Conservation (phyloP, 805 yeast species). For the Blastobotrys chiropterorum region DNA sequence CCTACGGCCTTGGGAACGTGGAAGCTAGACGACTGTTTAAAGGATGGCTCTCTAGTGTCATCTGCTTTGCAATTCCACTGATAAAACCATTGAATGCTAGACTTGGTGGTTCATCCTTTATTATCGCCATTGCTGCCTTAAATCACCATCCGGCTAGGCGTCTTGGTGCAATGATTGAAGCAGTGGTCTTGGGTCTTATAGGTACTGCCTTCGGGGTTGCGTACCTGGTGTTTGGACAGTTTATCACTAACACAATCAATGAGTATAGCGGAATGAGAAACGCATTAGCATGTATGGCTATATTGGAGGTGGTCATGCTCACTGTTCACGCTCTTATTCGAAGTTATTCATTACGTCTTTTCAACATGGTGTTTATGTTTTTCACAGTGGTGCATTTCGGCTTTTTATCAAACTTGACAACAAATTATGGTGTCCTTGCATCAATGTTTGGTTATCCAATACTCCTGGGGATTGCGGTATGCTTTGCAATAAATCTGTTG, state of each 20-base stretch:
- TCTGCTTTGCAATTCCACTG: slow-evolving; percentile 38
- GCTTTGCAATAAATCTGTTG: slow-evolving; percentile 38
- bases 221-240: slow-evolving; percentile 38
- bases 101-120: slow-evolving; percentile 39
- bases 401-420: slow-evolving; percentile 34
- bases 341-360: slow-evolving; percentile 41
- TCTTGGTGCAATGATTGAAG: slow-evolving; percentile 42
- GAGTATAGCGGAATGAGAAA: slow-evolving; percentile 27
- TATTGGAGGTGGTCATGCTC: slow-evolving; percentile 42
- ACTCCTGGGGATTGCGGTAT: slow-evolving; percentile 40
- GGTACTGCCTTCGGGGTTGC: slow-evolving; percentile 41
- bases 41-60: slow-evolving; percentile 12
- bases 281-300: slow-evolving; percentile 40
- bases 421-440: slow-evolving; percentile 31
- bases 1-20: slow-evolving; percentile 12
- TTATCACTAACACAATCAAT: slow-evolving; percentile 36
- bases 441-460: slow-evolving; percentile 39
- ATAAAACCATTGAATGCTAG: slow-evolving; percentile 32
- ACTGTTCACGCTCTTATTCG: slow-evolving; percentile 47
- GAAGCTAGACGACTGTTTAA: slow-evolving; percentile 16
- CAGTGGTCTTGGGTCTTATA: slow-evolving; percentile 35
- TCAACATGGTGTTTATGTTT: slow-evolving; percentile 42
- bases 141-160: slow-evolving; percentile 47
- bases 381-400: slow-evolving; percentile 47
- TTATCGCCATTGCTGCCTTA: slow-evolving; percentile 42